A percentile compares a stretch with the other conserved stretches of the same genome.
These are phyloP conservation scores for Hypomyces rosellus DNA, from an alignment of 2,329 filamentous ascomycete species.

Conservation along the genomic window DNA sequence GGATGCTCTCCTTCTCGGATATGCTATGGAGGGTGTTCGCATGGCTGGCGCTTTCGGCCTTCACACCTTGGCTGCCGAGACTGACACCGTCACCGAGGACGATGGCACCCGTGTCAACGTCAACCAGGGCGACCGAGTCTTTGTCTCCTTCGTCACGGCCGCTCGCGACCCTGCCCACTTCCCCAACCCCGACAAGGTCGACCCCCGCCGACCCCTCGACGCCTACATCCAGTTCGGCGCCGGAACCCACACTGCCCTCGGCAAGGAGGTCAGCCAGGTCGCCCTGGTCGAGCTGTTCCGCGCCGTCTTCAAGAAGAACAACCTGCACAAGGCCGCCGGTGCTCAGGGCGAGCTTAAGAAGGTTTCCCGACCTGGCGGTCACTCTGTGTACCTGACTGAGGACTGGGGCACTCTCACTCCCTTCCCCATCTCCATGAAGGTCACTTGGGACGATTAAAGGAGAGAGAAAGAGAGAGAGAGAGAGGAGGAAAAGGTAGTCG, in stretches of 20 bases:
- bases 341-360: constrained; percentile 63
- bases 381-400: constrained; percentile 57
- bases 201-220: constrained; percentile 56
- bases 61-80: constrained; percentile 47
- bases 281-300: constrained; percentile 64
- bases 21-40: constrained; percentile 65
- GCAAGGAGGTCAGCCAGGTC: constrained; percentile 52
- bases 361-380: constrained; percentile 48
- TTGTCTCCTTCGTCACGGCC: constrained; percentile 54
- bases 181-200: constrained; percentile 53
- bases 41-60: constrained; percentile 57
- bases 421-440: constrained; percentile 48
- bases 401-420: constrained; percentile 50
- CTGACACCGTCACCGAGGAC: constrained; percentile 43
- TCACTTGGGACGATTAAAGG: constrained; percentile 39
- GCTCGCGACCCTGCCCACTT: constrained; percentile 53
- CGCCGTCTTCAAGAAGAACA: constrained; percentile 54
- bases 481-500: background rate
- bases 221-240: constrained; percentile 59
- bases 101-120: constrained; percentile 47
- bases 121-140: constrained; percentile 52
- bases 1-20: constrained; percentile 60
- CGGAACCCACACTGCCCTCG: constrained; percentile 58
- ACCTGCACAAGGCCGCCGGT: constrained; percentile 55
- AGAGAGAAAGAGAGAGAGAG: background rate